A percentile compares a stretch with the other conserved stretches of the same genome.
Conservation (phyloP, 139 green algal species). For the Chlorella sp. region DNA sequence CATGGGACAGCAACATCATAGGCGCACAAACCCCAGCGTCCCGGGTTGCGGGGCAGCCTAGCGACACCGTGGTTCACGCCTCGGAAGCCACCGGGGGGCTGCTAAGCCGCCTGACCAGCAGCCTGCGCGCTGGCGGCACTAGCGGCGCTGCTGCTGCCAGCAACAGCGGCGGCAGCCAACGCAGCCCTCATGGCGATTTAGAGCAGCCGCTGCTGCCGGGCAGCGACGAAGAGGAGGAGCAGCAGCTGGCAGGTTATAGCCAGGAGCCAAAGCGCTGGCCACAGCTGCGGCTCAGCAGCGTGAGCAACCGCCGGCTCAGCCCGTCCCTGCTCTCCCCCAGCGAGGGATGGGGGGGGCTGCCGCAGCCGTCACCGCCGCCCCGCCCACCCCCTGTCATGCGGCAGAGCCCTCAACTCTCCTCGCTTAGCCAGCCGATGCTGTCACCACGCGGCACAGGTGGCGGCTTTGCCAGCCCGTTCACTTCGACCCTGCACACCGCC, state of each 20-base stretch:
- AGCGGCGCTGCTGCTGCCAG: no score
- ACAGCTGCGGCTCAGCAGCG: slow-evolving; percentile 1
- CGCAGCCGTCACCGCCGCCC: not conserved
- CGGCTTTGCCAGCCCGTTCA: no score
- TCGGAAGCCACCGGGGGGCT: no score
- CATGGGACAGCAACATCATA: no score
- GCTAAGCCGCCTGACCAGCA: no score
- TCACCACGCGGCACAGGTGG: no score
- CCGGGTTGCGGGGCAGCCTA: no score
- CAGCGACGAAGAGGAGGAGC: not conserved
- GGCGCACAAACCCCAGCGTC: no score
- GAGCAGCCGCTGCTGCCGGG: not conserved
- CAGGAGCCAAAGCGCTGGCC: slow-evolving; percentile 6
- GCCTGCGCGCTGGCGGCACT: no score
- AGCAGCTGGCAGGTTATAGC: not conserved
- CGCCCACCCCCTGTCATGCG: not conserved
- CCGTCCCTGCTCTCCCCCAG: not conserved
- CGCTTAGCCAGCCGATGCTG: not conserved
- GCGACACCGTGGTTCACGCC: no score
- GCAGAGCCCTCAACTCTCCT: not conserved
- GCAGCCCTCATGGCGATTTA: not conserved
- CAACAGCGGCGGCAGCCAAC: no score
- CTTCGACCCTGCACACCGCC: not conserved
- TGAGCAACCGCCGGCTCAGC: not conserved
- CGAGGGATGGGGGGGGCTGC: not conserved